A percentile compares a stretch with the other conserved stretches of the same genome.
Conservation (phyloP, 2,329 filamentous ascomycete species). For the Cadophora luteo-olivacea region DNA sequence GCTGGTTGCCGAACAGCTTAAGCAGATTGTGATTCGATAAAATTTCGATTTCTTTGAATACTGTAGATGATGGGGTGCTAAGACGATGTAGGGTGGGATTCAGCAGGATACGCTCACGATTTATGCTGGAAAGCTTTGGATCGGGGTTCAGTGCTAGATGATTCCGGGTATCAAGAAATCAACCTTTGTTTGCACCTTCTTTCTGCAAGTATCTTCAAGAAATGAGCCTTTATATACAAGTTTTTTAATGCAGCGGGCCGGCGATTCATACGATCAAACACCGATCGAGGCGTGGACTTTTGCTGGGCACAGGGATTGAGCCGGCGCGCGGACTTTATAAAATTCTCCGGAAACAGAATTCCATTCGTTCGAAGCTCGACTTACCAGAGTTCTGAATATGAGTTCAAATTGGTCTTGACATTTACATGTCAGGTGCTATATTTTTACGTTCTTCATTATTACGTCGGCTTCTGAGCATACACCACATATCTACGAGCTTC, state of each 20-base stretch:
- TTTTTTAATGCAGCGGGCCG: not conserved
- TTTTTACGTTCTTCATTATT: too few relatives aligned
- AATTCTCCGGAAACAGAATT: not conserved
- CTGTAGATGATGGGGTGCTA: not conserved
- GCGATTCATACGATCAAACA: not conserved
- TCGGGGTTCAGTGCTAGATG: not conserved
- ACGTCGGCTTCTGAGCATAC: constrained; percentile 14
- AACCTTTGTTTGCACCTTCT: not conserved
- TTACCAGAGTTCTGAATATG: too few relatives aligned
- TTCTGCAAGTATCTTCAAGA: not conserved
- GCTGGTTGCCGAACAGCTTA: not conserved
- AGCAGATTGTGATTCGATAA: too few relatives aligned
- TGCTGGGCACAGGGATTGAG: not conserved
- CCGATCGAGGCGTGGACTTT: constrained; percentile 1
- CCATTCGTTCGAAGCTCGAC: not conserved
- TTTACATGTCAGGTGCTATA: too few relatives aligned
- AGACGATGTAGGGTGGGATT: not conserved
- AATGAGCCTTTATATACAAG: not conserved
- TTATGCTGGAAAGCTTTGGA: not conserved
- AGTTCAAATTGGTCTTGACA: too few relatives aligned
- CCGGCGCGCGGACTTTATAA: not conserved
- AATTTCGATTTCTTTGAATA: not conserved
- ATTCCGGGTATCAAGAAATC: not conserved
- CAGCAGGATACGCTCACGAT: not conserved
- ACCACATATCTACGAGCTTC: constrained; percentile 10